Conservation (phyloP, 805 yeast genomes). For the Candida manassasensis region DNA sequence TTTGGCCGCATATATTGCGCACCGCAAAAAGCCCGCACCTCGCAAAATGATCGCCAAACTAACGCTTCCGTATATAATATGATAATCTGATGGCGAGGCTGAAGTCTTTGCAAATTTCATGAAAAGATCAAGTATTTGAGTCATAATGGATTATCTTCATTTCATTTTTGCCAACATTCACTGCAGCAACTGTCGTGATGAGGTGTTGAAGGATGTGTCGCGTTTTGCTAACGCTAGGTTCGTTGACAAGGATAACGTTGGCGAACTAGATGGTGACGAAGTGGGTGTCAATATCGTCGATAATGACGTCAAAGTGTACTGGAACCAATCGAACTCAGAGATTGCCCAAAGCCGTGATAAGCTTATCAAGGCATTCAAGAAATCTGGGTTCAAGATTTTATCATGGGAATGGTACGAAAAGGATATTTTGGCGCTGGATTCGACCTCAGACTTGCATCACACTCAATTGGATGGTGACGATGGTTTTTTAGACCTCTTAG, state of each 20-base stretch:
- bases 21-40: neutral
- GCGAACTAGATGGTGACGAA: neutral
- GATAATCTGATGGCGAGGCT: too few species aligned
- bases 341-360: conserved; percentile 14
- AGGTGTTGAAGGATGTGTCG: conserved; percentile 27
- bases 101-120: too few species aligned
- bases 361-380: conserved; percentile 22
- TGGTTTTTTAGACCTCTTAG: conserved; percentile 12
- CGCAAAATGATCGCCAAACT: too few species aligned
- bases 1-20: neutral
- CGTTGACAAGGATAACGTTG: conserved; percentile 9
- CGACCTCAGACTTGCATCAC: conserved; percentile 14
- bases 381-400: conserved; percentile 33
- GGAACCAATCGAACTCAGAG: conserved; percentile 9
- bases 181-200: conserved; percentile 47
- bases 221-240: conserved; percentile 11
- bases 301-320: conserved; percentile 25
- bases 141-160: conserved; percentile 20
- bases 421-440: conserved; percentile 13
- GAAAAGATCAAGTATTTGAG: too few species aligned
- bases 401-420: conserved; percentile 29
- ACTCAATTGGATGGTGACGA: conserved; percentile 7
- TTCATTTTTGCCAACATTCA: conserved; percentile 45
- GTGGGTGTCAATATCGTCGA: conserved; percentile 17
- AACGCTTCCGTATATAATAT: too few species aligned